phyloP scores from a whole-genome alignment of 2,329 filamentous ascomycete species.

The Chrysoporthe deuterocubensis region DNA sequence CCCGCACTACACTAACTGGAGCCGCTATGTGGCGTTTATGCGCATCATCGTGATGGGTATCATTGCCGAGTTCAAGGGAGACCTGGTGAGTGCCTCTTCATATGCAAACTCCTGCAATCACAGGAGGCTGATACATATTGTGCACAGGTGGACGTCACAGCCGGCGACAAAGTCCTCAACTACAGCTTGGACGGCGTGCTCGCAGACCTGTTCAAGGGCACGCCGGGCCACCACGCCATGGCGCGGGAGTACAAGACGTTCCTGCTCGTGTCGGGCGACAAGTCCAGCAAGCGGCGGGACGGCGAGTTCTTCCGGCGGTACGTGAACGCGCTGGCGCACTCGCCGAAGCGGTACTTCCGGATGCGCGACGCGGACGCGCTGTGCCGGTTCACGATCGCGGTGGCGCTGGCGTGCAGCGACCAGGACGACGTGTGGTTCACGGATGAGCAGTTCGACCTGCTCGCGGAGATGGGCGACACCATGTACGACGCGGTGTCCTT shows the following conservation, averaged over 20 bases:
- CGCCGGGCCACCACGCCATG: constrained; percentile 28
- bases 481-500: constrained; percentile 40
- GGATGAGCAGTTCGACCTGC: constrained; percentile 31
- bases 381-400: constrained; percentile 38
- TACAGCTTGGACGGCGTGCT: constrained; percentile 31
- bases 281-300: constrained; percentile 25
- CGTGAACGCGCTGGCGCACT: constrained; percentile 34
- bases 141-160: neutral
- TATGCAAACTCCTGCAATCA: neutral
- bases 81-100: constrained; percentile 28
- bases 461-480: constrained; percentile 35
- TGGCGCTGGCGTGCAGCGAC: constrained; percentile 40
- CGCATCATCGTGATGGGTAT: constrained; percentile 33
- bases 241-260: constrained; percentile 32
- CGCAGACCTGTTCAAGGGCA: constrained; percentile 29
- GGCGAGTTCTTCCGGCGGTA: constrained; percentile 37
- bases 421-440: constrained; percentile 34
- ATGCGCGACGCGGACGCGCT: constrained; percentile 41
- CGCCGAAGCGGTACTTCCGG: constrained; percentile 38
- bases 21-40: constrained; percentile 33
- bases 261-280: constrained; percentile 32
- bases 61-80: constrained; percentile 32
- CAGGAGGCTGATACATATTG: neutral
- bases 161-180: constrained; percentile 26
- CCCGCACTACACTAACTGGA: constrained; percentile 34